These are phyloP conservation scores for Geopyxis carbonaria DNA, from an alignment of 495 filamentous ascomycete species.

Conservation along the genomic window DNA sequence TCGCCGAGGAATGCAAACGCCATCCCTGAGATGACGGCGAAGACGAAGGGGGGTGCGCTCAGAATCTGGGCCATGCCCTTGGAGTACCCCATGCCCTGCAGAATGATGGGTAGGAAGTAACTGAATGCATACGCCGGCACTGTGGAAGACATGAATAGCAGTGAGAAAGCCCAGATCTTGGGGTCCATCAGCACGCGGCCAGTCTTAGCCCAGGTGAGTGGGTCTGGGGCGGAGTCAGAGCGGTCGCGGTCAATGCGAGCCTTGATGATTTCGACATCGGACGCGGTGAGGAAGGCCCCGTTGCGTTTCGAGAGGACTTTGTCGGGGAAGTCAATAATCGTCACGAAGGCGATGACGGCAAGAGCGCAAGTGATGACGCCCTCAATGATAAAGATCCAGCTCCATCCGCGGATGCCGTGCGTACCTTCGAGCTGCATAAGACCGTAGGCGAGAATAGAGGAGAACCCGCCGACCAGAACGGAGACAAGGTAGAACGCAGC, in stretches of 20 bases:
- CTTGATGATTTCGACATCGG: slow-evolving; percentile 34
- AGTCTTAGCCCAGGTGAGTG: slow-evolving; percentile 25
- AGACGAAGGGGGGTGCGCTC: slow-evolving; percentile 30
- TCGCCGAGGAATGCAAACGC: slow-evolving; percentile 36
- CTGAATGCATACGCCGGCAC: slow-evolving; percentile 33
- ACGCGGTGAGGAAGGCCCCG: slow-evolving; percentile 33
- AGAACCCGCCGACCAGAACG: slow-evolving; percentile 50
- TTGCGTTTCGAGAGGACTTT: slow-evolving; percentile 26
- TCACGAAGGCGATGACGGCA: slow-evolving; percentile 28
- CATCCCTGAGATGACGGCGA: slow-evolving; percentile 27
- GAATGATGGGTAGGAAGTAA: slow-evolving; percentile 37
- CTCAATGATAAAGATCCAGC: slow-evolving; percentile 59
- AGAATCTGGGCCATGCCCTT: slow-evolving; percentile 30
- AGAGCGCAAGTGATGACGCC: slow-evolving; percentile 28
- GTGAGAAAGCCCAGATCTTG: slow-evolving; percentile 30
- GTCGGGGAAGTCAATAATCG: slow-evolving; percentile 44
- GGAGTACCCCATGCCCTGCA: slow-evolving; percentile 35
- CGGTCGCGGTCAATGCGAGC: slow-evolving; percentile 39
- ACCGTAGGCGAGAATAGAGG: slow-evolving; percentile 48
- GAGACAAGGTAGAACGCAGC: slow-evolving; percentile 57
- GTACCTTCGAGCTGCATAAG: slow-evolving; percentile 55
- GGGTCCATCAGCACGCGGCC: slow-evolving; percentile 25
- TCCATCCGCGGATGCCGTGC: slow-evolving; percentile 46
- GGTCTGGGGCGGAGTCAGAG: slow-evolving; percentile 30
- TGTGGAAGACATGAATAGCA: slow-evolving; percentile 34